Conservation (phyloP, 352 stramenopile species). For the Porosira glacialis region DNA sequence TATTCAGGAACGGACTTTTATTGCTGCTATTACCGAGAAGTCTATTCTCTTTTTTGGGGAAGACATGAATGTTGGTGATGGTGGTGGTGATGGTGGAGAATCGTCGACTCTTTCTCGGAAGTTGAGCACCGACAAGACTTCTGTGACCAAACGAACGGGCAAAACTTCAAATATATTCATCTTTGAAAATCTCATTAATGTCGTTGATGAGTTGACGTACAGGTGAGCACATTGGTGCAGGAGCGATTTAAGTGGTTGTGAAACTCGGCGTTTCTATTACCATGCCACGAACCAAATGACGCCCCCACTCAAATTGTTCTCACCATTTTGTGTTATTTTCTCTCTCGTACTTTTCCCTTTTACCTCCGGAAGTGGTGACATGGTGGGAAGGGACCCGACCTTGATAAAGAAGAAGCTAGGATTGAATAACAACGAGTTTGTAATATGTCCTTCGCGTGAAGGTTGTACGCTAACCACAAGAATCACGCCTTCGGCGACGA, state of each 20-base stretch:
- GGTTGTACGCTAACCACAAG: slow-evolving; percentile 61
- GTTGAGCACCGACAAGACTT: too few relatives aligned
- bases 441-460: slow-evolving; percentile 56
- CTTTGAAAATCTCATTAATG: slow-evolving; percentile 76
- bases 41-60: slow-evolving; percentile 66
- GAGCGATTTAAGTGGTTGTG: too few relatives aligned
- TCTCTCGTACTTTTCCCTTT: too few relatives aligned
- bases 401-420: slow-evolving; percentile 55
- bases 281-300: too few relatives aligned
- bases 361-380: too few relatives aligned
- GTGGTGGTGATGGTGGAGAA: neutral
- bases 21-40: slow-evolving; percentile 60
- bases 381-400: slow-evolving; percentile 54
- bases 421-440: slow-evolving; percentile 57
- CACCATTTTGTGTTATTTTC: too few relatives aligned
- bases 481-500: too few relatives aligned
- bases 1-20: slow-evolving; percentile 63
- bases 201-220: slow-evolving; percentile 61
- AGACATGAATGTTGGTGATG: slow-evolving; percentile 21
- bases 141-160: too few relatives aligned
- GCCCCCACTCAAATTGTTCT: too few relatives aligned
- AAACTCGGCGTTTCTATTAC: too few relatives aligned
- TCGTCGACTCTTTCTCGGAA: too few relatives aligned
- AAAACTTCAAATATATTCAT: slow-evolving; percentile 54
- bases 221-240: too few relatives aligned